These are phyloP conservation scores for Trichoderma koningiopsis DNA, from an alignment of 2,329 filamentous ascomycete species.

Conservation along the genomic window DNA sequence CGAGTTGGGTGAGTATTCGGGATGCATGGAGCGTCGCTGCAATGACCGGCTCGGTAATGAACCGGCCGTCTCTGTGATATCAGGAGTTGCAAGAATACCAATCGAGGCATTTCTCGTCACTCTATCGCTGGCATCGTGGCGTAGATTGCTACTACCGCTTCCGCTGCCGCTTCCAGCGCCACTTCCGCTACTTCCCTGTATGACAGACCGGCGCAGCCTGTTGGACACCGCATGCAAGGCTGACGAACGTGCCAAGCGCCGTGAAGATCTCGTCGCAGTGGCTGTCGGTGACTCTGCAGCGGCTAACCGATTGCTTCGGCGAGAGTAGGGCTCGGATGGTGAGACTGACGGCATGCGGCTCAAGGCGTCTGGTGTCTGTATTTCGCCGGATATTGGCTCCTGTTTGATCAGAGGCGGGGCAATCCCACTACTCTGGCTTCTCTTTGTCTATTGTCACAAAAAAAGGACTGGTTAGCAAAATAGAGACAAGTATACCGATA, in stretches of 20 bases:
- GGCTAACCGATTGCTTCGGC: slow-evolving; percentile 37
- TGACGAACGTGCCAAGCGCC: slow-evolving; percentile 35
- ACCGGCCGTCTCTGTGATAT: slow-evolving; percentile 51
- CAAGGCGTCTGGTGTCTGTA: slow-evolving; percentile 33
- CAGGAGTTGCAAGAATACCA: slow-evolving; percentile 58
- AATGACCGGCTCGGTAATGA: slow-evolving; percentile 39
- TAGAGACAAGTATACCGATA: not conserved
- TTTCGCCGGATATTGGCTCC: slow-evolving; percentile 33
- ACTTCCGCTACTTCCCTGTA: slow-evolving; percentile 31
- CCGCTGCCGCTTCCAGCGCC: slow-evolving; percentile 16
- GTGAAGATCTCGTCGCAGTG: slow-evolving; percentile 31
- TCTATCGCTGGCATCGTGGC: slow-evolving; percentile 34
- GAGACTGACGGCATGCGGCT: slow-evolving; percentile 39
- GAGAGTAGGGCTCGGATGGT: slow-evolving; percentile 39
- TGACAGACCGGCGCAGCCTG: slow-evolving; percentile 41
- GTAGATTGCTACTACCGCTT: slow-evolving; percentile 22
- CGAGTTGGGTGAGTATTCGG: slow-evolving; percentile 48
- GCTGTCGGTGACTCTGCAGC: slow-evolving; percentile 37
- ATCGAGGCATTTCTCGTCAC: slow-evolving; percentile 31
- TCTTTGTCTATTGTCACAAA: slow-evolving; percentile 28
- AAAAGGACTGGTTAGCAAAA: slow-evolving; percentile 11
- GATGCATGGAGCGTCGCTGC: slow-evolving; percentile 45
- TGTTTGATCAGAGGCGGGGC: slow-evolving; percentile 35
- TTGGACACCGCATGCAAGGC: slow-evolving; percentile 39
- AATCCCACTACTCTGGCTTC: slow-evolving; percentile 29